Evolutionary conservation across 225 moss, liverwort and hornwort species (phyloP).

Genomic region (Rhytidiadelphus loreus): DNA sequence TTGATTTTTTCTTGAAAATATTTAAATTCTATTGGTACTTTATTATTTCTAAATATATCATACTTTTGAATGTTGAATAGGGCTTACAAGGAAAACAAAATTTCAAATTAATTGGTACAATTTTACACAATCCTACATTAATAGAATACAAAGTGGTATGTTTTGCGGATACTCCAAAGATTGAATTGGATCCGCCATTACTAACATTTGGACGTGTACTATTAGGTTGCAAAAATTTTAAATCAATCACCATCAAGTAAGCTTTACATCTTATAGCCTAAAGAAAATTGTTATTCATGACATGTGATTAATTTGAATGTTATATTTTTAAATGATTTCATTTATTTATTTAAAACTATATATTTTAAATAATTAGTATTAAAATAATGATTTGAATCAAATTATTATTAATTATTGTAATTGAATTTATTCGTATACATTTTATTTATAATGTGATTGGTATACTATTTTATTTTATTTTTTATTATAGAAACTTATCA

Average conservation of each 20-base stretch:
- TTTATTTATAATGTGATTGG: not conserved
- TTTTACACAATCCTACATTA: slow-evolving; percentile 14
- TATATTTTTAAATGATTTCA: rapidly evolving
- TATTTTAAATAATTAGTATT: not conserved
- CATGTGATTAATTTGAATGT: too few relatives aligned
- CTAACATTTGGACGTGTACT: slow-evolving; percentile 18
- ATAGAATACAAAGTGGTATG: slow-evolving; percentile 26
- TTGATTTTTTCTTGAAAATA: not conserved
- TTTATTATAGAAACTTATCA: slow-evolving; percentile 9
- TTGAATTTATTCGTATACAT: not conserved
- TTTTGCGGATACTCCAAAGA: slow-evolving; percentile 21
- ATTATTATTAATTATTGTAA: too few relatives aligned
- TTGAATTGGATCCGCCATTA: slow-evolving; percentile 11
- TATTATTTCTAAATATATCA: too few relatives aligned
- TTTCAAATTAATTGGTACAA: slow-evolving; percentile 32
- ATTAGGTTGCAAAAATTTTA: slow-evolving; percentile 11
- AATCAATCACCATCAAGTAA: slow-evolving; percentile 23
- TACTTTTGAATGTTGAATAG: not conserved
- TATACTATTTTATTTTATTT: too few relatives aligned
- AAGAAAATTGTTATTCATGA: not conserved
- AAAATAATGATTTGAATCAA: rapidly evolving
- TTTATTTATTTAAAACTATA: not conserved
- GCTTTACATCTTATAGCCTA: not conserved
- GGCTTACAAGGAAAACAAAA: slow-evolving; percentile 14
- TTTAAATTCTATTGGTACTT: rapidly evolving